Base-by-base conservation (phyloP, 192 early-diverging fungal genomes). In the Linnemannia zychae region DNA sequence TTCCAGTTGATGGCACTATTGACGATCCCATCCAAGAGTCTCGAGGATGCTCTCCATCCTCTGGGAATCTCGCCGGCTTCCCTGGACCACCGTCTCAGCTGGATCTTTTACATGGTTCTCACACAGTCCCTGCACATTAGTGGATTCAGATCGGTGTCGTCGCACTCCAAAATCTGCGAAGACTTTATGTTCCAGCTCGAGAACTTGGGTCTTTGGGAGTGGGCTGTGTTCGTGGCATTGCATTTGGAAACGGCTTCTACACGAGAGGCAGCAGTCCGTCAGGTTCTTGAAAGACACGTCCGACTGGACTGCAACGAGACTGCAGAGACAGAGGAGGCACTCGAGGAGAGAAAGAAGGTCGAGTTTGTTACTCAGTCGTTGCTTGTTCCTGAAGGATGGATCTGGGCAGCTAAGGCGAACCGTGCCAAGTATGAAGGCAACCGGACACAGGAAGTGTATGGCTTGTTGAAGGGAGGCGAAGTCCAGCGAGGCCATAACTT, bases 171-270 rank as follows among this genome's bases (percentile, higher is more conserved):
- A 28, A 86, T 96, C 63, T 90, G 95, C 24, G 71, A 89, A 0
- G 81, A 91, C 33, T 92, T 97, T 71, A 90, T 94, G 7, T 86
- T 79, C 22, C 93, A 96, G 86, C 86, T 99, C 18, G 96, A 97
- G 88, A 65, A 71, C 0, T 57, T 96, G 40, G 97, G 96, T 0
- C 81, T 96, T 34, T 97, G 95, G 95, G 84, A 96, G 47, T 98
- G 96, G 97, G 92, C 96, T 4, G 84, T 94, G 48, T 98, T 92
- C 90, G 94, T 96, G 33, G 88, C 91, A 7, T 78, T 96, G 68
- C 95, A 94, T 76, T 78, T 98, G 68, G 87, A 90, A 13, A 75
- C 80, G 2, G 81, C 88, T 40, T 63, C 73, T 0, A 86, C 87
- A n/a, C 87, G 91, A 9, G 90, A 89, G 31, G 48, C 77, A 17